phyloP scores from a whole-genome alignment of 208 protist genomes.

The Naegleria lovaniensis region DNA sequence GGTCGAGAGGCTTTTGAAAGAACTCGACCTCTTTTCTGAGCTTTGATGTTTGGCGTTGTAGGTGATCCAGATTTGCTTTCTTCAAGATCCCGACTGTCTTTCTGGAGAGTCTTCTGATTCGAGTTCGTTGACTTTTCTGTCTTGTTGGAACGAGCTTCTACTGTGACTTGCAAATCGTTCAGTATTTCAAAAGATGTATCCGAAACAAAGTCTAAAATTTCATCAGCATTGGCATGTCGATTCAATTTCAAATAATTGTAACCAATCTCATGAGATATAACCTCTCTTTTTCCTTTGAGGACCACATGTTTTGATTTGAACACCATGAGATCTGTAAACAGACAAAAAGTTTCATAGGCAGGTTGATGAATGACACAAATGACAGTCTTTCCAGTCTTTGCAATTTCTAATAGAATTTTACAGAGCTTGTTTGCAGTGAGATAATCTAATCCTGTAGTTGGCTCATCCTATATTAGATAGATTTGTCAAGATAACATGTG shows the following conservation, averaged over 20 bases:
- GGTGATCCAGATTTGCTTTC: too few species aligned
- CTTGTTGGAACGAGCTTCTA: neutral
- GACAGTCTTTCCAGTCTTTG: slow-evolving; percentile 31
- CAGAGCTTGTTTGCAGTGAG: neutral
- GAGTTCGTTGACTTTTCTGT: neutral
- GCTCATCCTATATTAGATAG: slow-evolving; percentile 74
- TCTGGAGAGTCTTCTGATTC: neutral
- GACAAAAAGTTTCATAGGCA: slow-evolving; percentile 41
- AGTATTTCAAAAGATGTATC: neutral
- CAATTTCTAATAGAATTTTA: neutral
- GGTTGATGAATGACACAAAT: slow-evolving; percentile 51
- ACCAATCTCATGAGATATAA: neutral
- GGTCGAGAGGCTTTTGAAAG: neutral
- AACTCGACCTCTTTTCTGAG: too few species aligned
- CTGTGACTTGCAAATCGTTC: slow-evolving; percentile 25
- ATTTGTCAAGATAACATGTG: too few species aligned
- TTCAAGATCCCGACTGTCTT: neutral
- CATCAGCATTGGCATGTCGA: neutral
- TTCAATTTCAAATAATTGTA: slow-evolving; percentile 22
- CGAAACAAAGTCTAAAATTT: slow-evolving; percentile 32
- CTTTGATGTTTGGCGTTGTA: too few species aligned
- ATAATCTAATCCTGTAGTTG: slow-evolving; percentile 52
- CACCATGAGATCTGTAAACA: slow-evolving; percentile 27
- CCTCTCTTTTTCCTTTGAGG: neutral
- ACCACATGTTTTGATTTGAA: neutral